These are phyloP conservation scores for Diophrys sp. DNA, from an alignment of 73 alveolate species.

Conservation along the genomic window DNA sequence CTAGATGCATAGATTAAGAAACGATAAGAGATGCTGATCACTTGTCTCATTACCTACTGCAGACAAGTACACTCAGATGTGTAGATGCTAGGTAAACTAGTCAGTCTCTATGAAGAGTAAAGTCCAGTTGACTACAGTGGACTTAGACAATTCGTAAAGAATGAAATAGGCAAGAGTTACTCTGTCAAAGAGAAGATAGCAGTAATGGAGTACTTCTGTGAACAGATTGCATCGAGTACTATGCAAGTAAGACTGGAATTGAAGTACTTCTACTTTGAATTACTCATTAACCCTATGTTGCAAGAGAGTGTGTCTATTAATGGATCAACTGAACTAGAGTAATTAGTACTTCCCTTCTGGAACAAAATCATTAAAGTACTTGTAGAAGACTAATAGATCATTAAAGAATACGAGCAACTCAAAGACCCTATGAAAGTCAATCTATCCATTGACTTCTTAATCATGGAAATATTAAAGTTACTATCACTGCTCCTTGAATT, in stretches of 20 bases:
- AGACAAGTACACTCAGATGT: background rate
- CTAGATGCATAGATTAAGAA: background rate
- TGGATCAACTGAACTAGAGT: background rate
- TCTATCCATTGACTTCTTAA: background rate
- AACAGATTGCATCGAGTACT: background rate
- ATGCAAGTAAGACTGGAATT: background rate
- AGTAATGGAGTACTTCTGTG: background rate
- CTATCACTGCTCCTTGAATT: background rate
- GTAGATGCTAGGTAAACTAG: background rate
- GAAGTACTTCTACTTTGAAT: conserved; percentile 9
- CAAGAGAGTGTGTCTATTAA: background rate
- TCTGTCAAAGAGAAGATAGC: background rate
- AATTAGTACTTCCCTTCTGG: background rate
- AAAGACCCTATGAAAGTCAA: background rate
- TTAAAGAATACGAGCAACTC: background rate
- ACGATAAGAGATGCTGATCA: conserved; percentile 2
- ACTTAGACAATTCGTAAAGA: background rate
- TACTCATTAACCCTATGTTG: background rate
- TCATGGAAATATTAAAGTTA: conserved; percentile 2
- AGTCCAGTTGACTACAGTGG: conserved; percentile 1
- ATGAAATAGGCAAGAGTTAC: background rate
- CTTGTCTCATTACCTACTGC: conserved; percentile 1
- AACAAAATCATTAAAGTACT: background rate
- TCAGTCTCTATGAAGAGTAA: conserved; percentile 1
- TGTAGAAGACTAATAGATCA: background rate